These are phyloP conservation scores for Allomyces arbusculus DNA, from an alignment of 192 early-diverging fungal genomes.

Conservation along the genomic window DNA sequence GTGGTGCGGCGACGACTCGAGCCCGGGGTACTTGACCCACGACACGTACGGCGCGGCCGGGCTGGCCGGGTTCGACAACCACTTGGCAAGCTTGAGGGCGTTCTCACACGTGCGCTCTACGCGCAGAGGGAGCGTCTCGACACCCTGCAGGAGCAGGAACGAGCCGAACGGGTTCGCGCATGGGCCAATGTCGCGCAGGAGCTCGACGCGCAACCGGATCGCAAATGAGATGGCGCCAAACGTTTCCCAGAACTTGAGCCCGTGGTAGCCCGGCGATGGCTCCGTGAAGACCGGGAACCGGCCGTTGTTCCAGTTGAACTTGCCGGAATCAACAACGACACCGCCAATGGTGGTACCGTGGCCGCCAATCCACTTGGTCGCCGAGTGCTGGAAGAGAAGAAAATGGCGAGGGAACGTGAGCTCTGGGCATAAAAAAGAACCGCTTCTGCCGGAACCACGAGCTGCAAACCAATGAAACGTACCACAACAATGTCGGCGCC, in stretches of 20 bases:
- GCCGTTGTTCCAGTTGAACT: conserved; percentile 75
- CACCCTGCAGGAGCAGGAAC: conserved; percentile 69
- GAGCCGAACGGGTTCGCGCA: conserved; percentile 72
- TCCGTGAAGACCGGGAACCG: conserved; percentile 73
- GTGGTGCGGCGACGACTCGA: conserved; percentile 57
- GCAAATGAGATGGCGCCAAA: conserved; percentile 41
- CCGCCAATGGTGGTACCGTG: conserved; percentile 88
- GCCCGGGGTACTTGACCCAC: conserved; percentile 80
- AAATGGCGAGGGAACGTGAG: too few relatives aligned
- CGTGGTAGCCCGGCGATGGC: conserved; percentile 67
- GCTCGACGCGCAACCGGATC: conserved; percentile 62
- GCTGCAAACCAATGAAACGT: too few relatives aligned
- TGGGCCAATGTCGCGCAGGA: conserved; percentile 65
- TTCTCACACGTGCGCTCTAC: conserved; percentile 72
- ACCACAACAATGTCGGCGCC: conserved; percentile 91
- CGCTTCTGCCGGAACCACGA: too few relatives aligned
- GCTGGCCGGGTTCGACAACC: conserved; percentile 44
- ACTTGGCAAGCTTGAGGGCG: conserved; percentile 51
- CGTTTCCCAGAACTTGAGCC: conserved; percentile 63
- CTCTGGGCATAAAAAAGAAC: too few relatives aligned
- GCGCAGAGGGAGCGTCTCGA: conserved; percentile 77
- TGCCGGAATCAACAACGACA: conserved; percentile 68
- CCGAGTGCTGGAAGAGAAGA: conserved; percentile 19
- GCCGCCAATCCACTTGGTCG: conserved; percentile 85
- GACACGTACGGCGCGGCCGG: conserved; percentile 14